phyloP scores from a whole-genome alignment of 305 asterid genomes.

The Fraxinus ornus region DNA sequence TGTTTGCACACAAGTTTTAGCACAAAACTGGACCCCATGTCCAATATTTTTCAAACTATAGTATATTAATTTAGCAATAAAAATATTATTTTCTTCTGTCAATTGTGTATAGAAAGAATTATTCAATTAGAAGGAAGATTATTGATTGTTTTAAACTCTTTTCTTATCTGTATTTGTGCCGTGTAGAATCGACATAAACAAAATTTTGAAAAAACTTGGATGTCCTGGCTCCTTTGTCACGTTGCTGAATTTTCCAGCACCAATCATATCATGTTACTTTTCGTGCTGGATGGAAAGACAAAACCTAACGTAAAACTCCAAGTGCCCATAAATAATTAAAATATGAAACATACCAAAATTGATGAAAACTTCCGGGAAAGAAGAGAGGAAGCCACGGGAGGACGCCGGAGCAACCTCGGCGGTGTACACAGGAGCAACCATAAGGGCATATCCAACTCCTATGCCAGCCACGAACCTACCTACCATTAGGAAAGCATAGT shows the following conservation, averaged over 20 bases:
- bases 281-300: constrained; percentile 5
- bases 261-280: not conserved
- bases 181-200: not conserved
- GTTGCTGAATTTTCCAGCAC: not conserved
- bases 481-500: constrained; percentile 65
- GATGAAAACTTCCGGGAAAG: constrained; percentile 75
- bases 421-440: constrained; percentile 83
- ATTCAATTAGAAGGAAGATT: not conserved
- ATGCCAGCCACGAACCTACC: constrained; percentile 74
- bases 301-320: not conserved
- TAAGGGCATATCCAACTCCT: constrained; percentile 73
- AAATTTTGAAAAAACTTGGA: not conserved
- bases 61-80: not conserved
- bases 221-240: not conserved
- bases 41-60: not conserved
- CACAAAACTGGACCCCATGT: constrained; percentile 16
- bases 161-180: not conserved
- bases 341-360: constrained; percentile 47
- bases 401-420: constrained; percentile 79
- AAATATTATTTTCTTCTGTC: not conserved
- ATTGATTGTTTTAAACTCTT: not conserved
- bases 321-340: not conserved
- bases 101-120: not conserved
- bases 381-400: constrained; percentile 66
- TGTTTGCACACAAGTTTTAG: not conserved